Percentiles rank a stretch among this genome's conserved stretches.
Conservation (phyloP, 306 rosid genomes). For the Mucuna pruriens region DNA sequence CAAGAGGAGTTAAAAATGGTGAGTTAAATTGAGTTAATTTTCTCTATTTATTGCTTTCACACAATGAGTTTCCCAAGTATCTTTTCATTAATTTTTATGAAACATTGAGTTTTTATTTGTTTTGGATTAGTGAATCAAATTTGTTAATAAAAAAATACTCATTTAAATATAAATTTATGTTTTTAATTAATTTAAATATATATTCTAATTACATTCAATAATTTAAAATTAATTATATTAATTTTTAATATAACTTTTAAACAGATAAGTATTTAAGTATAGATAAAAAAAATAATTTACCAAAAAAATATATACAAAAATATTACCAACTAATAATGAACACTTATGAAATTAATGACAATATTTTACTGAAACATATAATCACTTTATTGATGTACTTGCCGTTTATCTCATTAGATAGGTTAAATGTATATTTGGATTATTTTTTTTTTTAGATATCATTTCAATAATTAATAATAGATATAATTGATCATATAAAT, state of each 20-base stretch:
- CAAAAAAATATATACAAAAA: too few species aligned
- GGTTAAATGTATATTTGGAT: not conserved
- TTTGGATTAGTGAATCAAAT: not conserved
- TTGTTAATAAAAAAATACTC: not conserved
- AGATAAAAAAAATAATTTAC: too few species aligned
- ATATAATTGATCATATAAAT: not conserved
- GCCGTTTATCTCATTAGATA: not conserved
- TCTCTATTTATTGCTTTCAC: not conserved
- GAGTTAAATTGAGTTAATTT: not conserved
- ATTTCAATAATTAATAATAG: not conserved
- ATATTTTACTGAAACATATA: not conserved
- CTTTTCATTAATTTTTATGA: too few species aligned
- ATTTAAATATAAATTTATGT: not conserved
- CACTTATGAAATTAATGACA: not conserved
- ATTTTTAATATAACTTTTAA: not conserved
- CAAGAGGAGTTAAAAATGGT: not conserved
- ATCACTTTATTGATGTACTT: not conserved
- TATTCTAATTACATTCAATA: not conserved
- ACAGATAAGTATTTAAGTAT: not conserved
- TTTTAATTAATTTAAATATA: not conserved
- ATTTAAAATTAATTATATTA: not conserved
- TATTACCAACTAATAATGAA: not conserved
- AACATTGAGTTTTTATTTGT: too few species aligned
- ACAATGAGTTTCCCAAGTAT: not conserved
- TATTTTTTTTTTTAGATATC: not conserved